Conservation (phyloP, 768 basidiomycete genomes). For the Tricholoma hemisulphureum region DNA sequence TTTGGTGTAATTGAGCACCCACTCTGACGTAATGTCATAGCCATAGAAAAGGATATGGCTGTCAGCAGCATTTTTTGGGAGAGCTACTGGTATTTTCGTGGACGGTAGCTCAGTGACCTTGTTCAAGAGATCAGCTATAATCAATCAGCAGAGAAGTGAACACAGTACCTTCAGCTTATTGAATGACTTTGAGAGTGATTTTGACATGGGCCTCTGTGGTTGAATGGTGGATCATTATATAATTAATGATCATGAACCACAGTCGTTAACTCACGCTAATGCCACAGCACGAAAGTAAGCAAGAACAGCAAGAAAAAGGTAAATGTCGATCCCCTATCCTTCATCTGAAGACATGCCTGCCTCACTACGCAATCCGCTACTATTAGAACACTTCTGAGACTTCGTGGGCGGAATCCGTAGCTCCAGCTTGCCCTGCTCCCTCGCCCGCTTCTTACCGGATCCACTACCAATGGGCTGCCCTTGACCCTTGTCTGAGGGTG, state of each 20-base stretch:
- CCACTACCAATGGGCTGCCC: background rate
- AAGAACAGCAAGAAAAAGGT: too few relatives aligned
- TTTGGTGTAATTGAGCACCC: background rate
- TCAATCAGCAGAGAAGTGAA: background rate
- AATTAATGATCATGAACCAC: too few relatives aligned
- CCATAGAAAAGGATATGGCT: background rate
- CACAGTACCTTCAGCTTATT: background rate
- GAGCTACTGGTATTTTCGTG: background rate
- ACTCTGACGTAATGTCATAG: background rate
- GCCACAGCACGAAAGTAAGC: too few relatives aligned
- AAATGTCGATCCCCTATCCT: too few relatives aligned
- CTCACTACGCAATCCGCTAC: too few relatives aligned
- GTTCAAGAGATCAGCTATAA: background rate
- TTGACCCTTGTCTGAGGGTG: background rate
- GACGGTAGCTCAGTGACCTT: background rate
- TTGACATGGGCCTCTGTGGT: too few relatives aligned
- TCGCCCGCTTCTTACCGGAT: background rate
- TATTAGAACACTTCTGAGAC: too few relatives aligned
- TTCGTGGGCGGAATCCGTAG: too few relatives aligned
- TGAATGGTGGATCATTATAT: too few relatives aligned
- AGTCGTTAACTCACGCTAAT: too few relatives aligned
- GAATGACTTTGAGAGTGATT: background rate
- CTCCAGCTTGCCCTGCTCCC: too few relatives aligned
- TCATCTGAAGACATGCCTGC: too few relatives aligned
- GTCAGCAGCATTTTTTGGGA: background rate